Evolutionary conservation across 345 rosid species (phyloP), one percentile per base, ranked within the genome.

Genomic region (Excoecaria agallocha): DNA sequence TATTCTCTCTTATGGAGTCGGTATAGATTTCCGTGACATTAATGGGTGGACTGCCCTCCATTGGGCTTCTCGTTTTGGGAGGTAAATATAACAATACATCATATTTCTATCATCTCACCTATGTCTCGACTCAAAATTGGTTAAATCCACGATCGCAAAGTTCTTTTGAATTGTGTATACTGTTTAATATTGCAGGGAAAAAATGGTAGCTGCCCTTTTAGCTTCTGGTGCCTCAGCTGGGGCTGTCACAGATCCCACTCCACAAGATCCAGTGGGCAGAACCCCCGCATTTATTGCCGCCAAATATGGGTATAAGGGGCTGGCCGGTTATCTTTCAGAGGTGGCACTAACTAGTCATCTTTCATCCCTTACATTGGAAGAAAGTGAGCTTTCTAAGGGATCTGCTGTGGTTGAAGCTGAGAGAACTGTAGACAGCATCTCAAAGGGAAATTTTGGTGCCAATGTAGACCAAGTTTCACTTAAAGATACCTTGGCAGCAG

Each of bases 271-370:
- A 25, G 79, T 55, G 22, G 99, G 99, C 8, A 88, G 80, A 86
- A 89, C 96, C 1, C 87, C 99, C 10, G 98, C 98, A 72, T 89
- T 79, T 45, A 83, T 95, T 79, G 98, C 97, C 74, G 93, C 92
- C 55, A 71, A 79, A 20, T 72, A 76, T 73, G 99, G 99, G 61
- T 89, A 90, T 76, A 86, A 86, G 79, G 99, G 99, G 81, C 92
- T 95, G 66, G 99, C 99, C 12, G 99, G 99, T 83, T 95, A 95
- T 81, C 92, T 95, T 70, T 95, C 99, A 5, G 99, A 95, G 82
- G 79, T 86, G 70, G 91, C 97, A 59, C 85, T 95, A 58, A 93
- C 97, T 22, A 89, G 89, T 83, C 99, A 95, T 82, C 98, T 93
- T 69, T 90, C 89, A 7, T 90, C 97, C 52, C 97, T 95, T 64